phyloP scores from a whole-genome alignment of 352 stramenopile species.

The Aphanomyces cochlioides region DNA sequence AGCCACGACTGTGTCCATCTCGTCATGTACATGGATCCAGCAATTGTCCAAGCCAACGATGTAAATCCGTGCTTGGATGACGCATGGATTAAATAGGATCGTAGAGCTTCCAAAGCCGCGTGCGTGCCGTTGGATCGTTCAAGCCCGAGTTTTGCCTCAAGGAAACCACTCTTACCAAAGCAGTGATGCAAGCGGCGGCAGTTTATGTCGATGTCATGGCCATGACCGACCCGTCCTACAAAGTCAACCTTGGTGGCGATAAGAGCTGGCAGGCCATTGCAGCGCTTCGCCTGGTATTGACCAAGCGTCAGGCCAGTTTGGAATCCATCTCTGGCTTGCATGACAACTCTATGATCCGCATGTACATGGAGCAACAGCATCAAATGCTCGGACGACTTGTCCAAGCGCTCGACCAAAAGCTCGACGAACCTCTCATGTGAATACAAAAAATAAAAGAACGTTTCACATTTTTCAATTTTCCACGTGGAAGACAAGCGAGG shows the following conservation, averaged over 20 bases:
- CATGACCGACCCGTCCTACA: neutral
- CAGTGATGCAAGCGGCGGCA: neutral
- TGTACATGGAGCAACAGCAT: conserved; percentile 21
- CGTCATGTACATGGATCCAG: conserved; percentile 38
- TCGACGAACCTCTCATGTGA: conserved; percentile 25
- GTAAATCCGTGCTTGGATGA: too few species aligned
- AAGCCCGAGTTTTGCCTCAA: conserved; percentile 44
- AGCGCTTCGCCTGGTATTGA: neutral
- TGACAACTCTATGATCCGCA: neutral
- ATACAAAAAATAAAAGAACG: conserved; percentile 1
- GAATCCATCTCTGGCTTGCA: neutral
- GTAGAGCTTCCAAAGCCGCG: conserved; percentile 12
- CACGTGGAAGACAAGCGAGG: conserved; percentile 3
- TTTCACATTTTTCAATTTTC: conserved; percentile 5
- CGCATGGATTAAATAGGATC: neutral
- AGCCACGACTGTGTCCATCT: conserved; percentile 80
- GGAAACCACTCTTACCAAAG: neutral
- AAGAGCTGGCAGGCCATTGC: neutral
- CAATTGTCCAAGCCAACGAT: neutral
- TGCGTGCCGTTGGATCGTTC: conserved; percentile 38
- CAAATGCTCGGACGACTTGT: conserved; percentile 13
- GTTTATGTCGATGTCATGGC: neutral
- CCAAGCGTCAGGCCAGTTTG: neutral
- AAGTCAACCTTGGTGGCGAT: neutral
- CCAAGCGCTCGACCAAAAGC: neutral